These are phyloP conservation scores for Trichoderma atroviride DNA, from an alignment of 2,329 filamentous ascomycete species.

Conservation along the genomic window DNA sequence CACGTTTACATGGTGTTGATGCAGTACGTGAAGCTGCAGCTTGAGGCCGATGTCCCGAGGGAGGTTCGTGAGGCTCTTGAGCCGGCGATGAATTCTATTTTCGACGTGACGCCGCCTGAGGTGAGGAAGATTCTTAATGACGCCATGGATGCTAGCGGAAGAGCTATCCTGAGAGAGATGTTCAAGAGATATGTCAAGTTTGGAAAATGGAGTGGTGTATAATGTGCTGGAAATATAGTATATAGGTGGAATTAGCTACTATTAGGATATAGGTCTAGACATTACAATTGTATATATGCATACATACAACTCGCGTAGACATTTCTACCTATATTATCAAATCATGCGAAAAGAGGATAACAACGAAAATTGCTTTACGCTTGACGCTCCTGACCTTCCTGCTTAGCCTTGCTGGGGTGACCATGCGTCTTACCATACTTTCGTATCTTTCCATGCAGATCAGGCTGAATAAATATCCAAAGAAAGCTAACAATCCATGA, in stretches of 20 bases:
- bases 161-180: slow-evolving; percentile 61
- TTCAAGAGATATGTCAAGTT: slow-evolving; percentile 63
- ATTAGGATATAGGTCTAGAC: slow-evolving; percentile 18
- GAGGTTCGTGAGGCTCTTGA: slow-evolving; percentile 59
- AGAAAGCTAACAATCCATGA: slow-evolving; percentile 56
- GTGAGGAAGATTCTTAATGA: slow-evolving; percentile 61
- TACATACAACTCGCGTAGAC: neutral
- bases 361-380: neutral
- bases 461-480: slow-evolving; percentile 60
- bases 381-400: slow-evolving; percentile 33
- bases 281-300: slow-evolving; percentile 16
- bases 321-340: neutral
- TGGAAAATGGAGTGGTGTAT: slow-evolving; percentile 66
- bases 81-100: slow-evolving; percentile 60
- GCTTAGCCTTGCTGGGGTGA: slow-evolving; percentile 55
- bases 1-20: slow-evolving; percentile 65
- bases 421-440: slow-evolving; percentile 61
- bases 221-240: slow-evolving; percentile 29
- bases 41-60: slow-evolving; percentile 56
- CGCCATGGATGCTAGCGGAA: slow-evolving; percentile 59
- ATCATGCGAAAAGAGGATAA: neutral
- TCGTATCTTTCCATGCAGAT: slow-evolving; percentile 60
- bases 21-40: slow-evolving; percentile 62
- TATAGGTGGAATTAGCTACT: neutral
- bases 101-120: slow-evolving; percentile 60